Evolutionary conservation across 805 yeast genomes (phyloP).

Genomic region (Myxozyma monticola): DNA sequence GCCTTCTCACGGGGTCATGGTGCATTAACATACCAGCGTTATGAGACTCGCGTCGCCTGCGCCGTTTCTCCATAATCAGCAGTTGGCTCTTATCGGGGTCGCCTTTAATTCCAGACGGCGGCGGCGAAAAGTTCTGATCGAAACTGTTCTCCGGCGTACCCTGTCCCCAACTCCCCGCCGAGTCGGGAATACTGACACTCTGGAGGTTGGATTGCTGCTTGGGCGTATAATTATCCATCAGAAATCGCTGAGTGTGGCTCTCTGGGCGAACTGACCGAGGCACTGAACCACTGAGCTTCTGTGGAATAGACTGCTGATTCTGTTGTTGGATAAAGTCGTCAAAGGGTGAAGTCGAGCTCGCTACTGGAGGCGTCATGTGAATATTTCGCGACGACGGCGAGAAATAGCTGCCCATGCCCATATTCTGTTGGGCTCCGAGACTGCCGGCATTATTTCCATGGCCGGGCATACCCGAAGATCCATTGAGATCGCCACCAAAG

Average conservation of each 20-base stretch:
- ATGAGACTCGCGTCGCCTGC: conserved; percentile 82
- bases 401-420: conserved; percentile 21
- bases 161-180: conserved; percentile 14
- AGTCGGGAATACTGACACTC: conserved; percentile 25
- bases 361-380: conserved; percentile 33
- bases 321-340: conserved; percentile 33
- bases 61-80: conserved; percentile 44
- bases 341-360: conserved; percentile 36
- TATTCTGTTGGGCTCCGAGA: neutral
- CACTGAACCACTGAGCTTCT: conserved; percentile 18
- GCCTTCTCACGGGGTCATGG: neutral
- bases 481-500: neutral
- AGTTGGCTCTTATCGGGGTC: conserved; percentile 23
- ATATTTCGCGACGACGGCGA: conserved; percentile 22
- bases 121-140: conserved; percentile 22
- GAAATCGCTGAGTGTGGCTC: conserved; percentile 33
- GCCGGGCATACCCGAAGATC: neutral
- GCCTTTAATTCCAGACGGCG: conserved; percentile 1
- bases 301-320: conserved; percentile 12
- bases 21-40: conserved; percentile 55
- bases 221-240: conserved; percentile 31
- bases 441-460: neutral
- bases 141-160: conserved; percentile 23
- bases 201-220: conserved; percentile 26
- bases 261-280: conserved; percentile 12